Conservation (phyloP, 345 rosid species). For the Eucalyptus regnans region DNA sequence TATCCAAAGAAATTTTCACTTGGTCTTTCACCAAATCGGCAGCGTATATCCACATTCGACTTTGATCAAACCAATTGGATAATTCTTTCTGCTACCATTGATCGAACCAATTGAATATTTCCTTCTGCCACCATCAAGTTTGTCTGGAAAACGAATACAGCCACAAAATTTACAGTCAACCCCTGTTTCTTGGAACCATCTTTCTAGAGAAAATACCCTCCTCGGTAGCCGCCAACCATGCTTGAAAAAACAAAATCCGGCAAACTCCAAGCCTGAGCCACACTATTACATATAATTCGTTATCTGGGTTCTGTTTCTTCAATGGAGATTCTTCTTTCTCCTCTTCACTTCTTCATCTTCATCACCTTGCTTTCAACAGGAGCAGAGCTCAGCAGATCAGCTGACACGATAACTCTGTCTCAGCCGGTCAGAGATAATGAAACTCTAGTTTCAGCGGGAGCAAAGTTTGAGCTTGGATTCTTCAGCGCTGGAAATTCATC, state of each 20-base stretch:
- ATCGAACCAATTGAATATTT: not conserved
- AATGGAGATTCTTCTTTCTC: not conserved
- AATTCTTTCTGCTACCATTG: too few relatives aligned
- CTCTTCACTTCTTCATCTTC: not conserved
- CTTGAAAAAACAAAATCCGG: not conserved
- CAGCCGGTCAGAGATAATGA: not conserved
- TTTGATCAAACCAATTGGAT: not conserved
- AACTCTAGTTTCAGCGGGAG: not conserved
- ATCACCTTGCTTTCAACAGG: not conserved
- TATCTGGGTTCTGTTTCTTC: not conserved
- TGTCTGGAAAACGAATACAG: not conserved
- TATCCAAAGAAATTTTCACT: too few relatives aligned
- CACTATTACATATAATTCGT: not conserved
- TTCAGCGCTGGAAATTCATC: not conserved
- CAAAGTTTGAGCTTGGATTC: conserved; percentile 11
- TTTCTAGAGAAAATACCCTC: not conserved
- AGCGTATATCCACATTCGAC: not conserved
- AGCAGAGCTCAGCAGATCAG: not conserved
- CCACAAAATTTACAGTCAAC: not conserved
- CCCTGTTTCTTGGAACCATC: not conserved
- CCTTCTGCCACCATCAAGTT: not conserved
- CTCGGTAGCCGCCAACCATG: not conserved
- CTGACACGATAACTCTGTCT: not conserved
- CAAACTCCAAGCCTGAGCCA: not conserved
- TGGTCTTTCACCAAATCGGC: not conserved